A percentile compares a stretch with the other conserved stretches of the same genome.
These are phyloP conservation scores for Uncinocarpus reesii DNA, from an alignment of 2,329 filamentous ascomycete genomes.

Conservation along the genomic window DNA sequence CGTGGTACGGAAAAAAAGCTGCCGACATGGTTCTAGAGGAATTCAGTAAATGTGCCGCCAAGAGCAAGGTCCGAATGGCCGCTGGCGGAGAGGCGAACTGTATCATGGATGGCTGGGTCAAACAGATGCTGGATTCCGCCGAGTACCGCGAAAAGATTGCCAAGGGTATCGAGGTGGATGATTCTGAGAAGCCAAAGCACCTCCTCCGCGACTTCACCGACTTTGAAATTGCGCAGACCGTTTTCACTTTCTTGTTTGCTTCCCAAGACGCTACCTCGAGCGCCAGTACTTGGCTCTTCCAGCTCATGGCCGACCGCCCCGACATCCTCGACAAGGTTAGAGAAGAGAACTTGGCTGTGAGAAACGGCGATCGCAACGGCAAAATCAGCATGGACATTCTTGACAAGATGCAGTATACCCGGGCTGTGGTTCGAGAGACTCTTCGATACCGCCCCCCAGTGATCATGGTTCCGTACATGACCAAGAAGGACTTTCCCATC, in stretches of 20 bases:
- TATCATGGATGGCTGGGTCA: conserved; percentile 93
- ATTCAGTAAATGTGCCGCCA: conserved; percentile 83
- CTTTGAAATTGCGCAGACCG: conserved; percentile 80
- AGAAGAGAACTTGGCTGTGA: conserved; percentile 72
- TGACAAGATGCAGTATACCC: conserved; percentile 80
- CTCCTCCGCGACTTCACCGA: conserved; percentile 79
- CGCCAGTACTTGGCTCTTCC: conserved; percentile 89
- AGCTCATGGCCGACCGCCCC: conserved; percentile 86
- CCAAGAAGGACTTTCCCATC: conserved; percentile 91
- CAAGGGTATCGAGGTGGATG: conserved; percentile 57
- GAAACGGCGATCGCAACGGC: conserved; percentile 62
- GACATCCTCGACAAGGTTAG: conserved; percentile 82
- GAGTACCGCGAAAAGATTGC: conserved; percentile 69
- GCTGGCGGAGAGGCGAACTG: conserved; percentile 77
- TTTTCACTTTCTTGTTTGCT: conserved; percentile 95
- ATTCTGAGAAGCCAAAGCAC: conserved; percentile 68
- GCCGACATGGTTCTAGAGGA: conserved; percentile 83
- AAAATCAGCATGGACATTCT: conserved; percentile 72
- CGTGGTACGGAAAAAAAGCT: conserved; percentile 94
- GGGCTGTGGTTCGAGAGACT: conserved; percentile 81
- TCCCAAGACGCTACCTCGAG: conserved; percentile 95
- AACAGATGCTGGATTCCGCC: conserved; percentile 75
- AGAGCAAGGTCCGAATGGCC: conserved; percentile 85
- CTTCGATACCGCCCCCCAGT: conserved; percentile 92
- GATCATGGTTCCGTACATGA: conserved; percentile 90